Conservation (phyloP, 805 yeast species). For the Martiniozyma abietophila region DNA sequence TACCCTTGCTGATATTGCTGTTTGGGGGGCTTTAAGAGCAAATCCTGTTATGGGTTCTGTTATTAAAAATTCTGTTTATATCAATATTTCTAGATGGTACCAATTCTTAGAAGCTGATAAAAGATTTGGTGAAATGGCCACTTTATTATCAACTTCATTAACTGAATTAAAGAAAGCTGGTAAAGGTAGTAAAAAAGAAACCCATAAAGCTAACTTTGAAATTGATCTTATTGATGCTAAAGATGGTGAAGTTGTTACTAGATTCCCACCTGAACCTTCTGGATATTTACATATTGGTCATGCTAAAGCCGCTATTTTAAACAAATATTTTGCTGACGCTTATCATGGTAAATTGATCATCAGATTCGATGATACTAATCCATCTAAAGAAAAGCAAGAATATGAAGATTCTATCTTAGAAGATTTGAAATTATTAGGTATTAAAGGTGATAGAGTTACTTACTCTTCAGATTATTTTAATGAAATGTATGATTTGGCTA, state of each 20-base stretch:
- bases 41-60: constrained; percentile 90
- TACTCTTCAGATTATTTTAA: constrained; percentile 93
- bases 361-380: constrained; percentile 97
- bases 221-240: constrained; percentile 87
- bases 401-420: constrained; percentile 90
- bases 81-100: constrained; percentile 93
- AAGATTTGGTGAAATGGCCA: constrained; percentile 62
- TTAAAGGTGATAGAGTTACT: constrained; percentile 82
- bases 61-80: constrained; percentile 72
- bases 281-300: constrained; percentile 99
- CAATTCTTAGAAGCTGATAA: constrained; percentile 58
- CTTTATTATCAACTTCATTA: constrained; percentile 55
- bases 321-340: constrained; percentile 91
- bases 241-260: constrained; percentile 92
- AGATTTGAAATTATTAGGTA: constrained; percentile 83
- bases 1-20: constrained; percentile 73
- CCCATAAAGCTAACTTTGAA: constrained; percentile 91
- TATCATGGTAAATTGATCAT: constrained; percentile 95
- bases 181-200: constrained; percentile 70
- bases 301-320: constrained; percentile 95
- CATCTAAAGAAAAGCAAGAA: constrained; percentile 91
- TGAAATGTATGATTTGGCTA: constrained; percentile 78
- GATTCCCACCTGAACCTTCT: constrained; percentile 99
- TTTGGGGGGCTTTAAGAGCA: constrained; percentile 92
- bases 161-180: constrained; percentile 66